Conservation (phyloP, 495 filamentous ascomycete genomes). For the Neurospora africana region DNA sequence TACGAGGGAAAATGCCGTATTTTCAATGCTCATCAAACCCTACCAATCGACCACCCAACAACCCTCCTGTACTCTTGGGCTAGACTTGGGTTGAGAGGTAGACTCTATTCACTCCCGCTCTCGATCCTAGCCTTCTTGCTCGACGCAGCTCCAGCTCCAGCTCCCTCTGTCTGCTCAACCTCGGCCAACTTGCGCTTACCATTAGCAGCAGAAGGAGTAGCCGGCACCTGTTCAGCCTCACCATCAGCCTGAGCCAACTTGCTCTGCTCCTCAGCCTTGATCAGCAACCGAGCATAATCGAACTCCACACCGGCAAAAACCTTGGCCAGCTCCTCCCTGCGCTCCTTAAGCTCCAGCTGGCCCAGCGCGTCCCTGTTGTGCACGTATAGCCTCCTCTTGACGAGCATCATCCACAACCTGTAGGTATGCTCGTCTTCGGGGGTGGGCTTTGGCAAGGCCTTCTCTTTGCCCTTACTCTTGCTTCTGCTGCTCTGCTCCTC, state of each 20-base stretch:
- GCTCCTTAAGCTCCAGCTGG: slow-evolving; percentile 66
- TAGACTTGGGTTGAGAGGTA: not conserved
- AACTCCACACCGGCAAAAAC: slow-evolving; percentile 67
- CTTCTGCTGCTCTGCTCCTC: not conserved
- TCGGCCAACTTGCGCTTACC: slow-evolving; percentile 22
- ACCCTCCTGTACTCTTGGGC: not conserved
- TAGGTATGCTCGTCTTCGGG: slow-evolving; percentile 41
- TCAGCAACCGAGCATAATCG: slow-evolving; percentile 65
- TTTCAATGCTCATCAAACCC: not conserved
- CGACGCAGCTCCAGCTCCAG: not conserved
- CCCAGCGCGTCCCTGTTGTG: slow-evolving; percentile 66
- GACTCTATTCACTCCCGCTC: not conserved
- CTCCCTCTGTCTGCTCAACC: not conserved
- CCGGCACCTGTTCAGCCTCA: not conserved
- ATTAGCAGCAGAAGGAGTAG: slow-evolving; percentile 10
- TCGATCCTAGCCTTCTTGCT: slow-evolving; percentile 29
- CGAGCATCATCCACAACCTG: slow-evolving; percentile 71
- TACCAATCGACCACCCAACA: not conserved
- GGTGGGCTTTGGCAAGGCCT: slow-evolving; percentile 13
- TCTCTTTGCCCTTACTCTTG: slow-evolving; percentile 1
- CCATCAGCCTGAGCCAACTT: slow-evolving; percentile 1
- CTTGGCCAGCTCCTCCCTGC: slow-evolving; percentile 72
- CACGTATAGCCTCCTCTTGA: slow-evolving; percentile 71
- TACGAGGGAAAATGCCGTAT: not conserved
- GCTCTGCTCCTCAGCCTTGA: slow-evolving; percentile 19